Evolutionary conservation across 768 basidiomycete species (phyloP).

Genomic region (Boletellus ananiceps): DNA sequence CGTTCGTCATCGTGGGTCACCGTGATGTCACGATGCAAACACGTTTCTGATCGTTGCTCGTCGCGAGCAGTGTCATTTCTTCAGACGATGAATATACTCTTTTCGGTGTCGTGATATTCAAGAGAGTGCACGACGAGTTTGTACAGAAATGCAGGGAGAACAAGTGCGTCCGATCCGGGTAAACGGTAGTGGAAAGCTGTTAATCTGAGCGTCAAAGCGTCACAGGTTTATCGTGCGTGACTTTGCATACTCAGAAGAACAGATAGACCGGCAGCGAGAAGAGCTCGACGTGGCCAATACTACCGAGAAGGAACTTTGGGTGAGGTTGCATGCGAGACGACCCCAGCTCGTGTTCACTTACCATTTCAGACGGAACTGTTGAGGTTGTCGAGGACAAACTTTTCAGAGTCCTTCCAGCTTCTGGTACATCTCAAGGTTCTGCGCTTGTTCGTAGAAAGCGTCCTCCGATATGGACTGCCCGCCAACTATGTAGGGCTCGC

Average conservation of each 20-base stretch:
- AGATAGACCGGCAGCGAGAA: conserved; percentile 71
- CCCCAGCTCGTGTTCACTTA: not conserved
- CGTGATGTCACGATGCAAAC: conserved; percentile 10
- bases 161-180: conserved; percentile 53
- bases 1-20: conserved; percentile 74
- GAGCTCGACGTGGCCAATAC: conserved; percentile 75
- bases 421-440: conserved; percentile 91
- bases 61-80: conserved; percentile 53
- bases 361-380: conserved; percentile 78
- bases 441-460: conserved; percentile 90
- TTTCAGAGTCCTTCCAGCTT: conserved; percentile 93
- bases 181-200: not conserved
- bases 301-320: conserved; percentile 97
- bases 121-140: conserved; percentile 88
- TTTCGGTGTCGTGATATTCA: conserved; percentile 84
- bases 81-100: conserved; percentile 88
- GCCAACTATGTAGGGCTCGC: conserved; percentile 82
- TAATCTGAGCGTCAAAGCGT: conserved; percentile 7
- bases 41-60: conserved; percentile 18
- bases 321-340: conserved; percentile 33
- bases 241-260: conserved; percentile 83
- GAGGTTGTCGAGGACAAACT: conserved; percentile 87
- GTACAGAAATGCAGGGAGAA: conserved; percentile 91
- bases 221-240: conserved; percentile 90
- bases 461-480: conserved; percentile 91